Evolutionary conservation across 495 filamentous ascomycete species (phyloP).

Genomic region (Aspergillus haitiensis): DNA sequence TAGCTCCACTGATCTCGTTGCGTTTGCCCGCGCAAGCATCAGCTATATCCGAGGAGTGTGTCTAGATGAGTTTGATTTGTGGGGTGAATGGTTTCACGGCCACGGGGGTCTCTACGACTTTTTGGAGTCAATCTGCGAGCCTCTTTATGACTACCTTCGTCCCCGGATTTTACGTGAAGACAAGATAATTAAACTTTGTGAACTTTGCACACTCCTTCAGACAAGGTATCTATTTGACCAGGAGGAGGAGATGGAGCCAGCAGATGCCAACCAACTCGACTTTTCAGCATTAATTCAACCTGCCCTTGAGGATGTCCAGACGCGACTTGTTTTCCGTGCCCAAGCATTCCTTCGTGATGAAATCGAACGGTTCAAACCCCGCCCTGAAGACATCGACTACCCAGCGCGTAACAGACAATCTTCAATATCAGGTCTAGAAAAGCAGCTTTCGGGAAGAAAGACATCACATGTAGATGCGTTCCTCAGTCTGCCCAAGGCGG

Average conservation of each 20-base stretch:
- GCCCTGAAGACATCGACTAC: constrained; percentile 68
- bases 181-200: constrained; percentile 73
- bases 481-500: constrained; percentile 52
- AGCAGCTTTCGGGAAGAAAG: constrained; percentile 49
- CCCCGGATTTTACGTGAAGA: constrained; percentile 71
- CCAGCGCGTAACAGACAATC: constrained; percentile 52
- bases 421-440: constrained; percentile 50
- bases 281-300: constrained; percentile 67
- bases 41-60: constrained; percentile 70
- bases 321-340: constrained; percentile 69
- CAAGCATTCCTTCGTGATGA: constrained; percentile 65
- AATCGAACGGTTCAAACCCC: constrained; percentile 69
- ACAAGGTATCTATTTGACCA: constrained; percentile 76
- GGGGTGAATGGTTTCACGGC: constrained; percentile 73
- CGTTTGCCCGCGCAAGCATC: constrained; percentile 68
- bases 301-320: constrained; percentile 72
- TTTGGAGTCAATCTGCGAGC: constrained; percentile 70
- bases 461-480: constrained; percentile 41
- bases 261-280: constrained; percentile 59
- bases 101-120: constrained; percentile 70
- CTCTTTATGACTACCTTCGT: constrained; percentile 70
- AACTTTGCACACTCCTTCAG: constrained; percentile 76
- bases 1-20: constrained; percentile 65
- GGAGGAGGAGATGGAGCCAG: constrained; percentile 64
- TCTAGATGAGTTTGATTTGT: constrained; percentile 72